phyloP scores from a whole-genome alignment of 2,329 filamentous ascomycete species.

The Esteya vermicola region DNA sequence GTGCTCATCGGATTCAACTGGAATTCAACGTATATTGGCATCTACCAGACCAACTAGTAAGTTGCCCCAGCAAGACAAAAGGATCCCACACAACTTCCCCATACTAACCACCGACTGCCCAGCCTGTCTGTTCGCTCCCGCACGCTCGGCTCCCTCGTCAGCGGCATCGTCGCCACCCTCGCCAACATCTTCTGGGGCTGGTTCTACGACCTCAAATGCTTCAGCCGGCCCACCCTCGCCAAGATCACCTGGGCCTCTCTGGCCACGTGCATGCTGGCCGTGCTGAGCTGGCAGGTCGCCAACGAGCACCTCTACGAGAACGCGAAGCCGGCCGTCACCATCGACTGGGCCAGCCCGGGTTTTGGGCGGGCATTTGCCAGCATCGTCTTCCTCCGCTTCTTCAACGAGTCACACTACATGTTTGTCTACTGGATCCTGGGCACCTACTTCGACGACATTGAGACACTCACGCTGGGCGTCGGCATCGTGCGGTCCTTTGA shows the following conservation, averaged over 20 bases:
- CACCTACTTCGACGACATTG: conserved; percentile 34
- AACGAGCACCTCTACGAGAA: conserved; percentile 31
- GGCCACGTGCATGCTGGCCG: conserved; percentile 23
- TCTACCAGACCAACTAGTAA: conserved; percentile 33
- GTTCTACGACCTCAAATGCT: conserved; percentile 28
- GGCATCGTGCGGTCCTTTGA: conserved; percentile 33
- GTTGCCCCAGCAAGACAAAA: too few species aligned
- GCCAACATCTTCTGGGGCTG: conserved; percentile 35
- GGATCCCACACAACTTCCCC: background rate
- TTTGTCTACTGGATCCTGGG: conserved; percentile 37
- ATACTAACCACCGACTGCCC: background rate
- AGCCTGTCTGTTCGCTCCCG: conserved; percentile 32
- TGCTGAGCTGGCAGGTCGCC: conserved; percentile 32
- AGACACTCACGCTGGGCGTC: conserved; percentile 33
- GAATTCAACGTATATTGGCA: conserved; percentile 34
- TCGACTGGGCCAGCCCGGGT: conserved; percentile 29
- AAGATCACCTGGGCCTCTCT: conserved; percentile 27
- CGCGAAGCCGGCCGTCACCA: conserved; percentile 24
- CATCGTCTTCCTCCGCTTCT: conserved; percentile 32
- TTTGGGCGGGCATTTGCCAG: conserved; percentile 32
- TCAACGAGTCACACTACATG: conserved; percentile 37
- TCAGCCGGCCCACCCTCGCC: conserved; percentile 26
- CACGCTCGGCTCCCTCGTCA: conserved; percentile 28
- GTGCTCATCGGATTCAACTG: conserved; percentile 35
- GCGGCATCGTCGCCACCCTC: conserved; percentile 27